Base-by-base conservation (phyloP, 495 filamentous ascomycete species). In the Mytilinidion resinicola region DNA sequence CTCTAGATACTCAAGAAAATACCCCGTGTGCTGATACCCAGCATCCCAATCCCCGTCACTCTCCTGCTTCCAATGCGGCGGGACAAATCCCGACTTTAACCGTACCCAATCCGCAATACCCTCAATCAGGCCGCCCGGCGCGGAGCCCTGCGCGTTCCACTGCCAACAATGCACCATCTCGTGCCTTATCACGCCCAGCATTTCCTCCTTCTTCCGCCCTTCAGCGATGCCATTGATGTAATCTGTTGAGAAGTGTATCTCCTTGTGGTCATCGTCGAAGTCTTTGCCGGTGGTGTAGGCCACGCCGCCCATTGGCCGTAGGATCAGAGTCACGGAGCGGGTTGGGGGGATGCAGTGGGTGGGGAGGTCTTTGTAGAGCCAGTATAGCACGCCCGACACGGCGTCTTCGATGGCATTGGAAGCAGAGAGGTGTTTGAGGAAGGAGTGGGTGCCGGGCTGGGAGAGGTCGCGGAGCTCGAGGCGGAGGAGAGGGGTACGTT, bases 151-250 rank as follows among this genome's bases (percentile, higher is more conserved):
- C 1, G 78, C 86, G 53, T 87, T 83, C 72, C 88, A 89, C 69
- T 98, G 93, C 74, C 87, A 95, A 74, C 91, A 96, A 69, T 98
- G 93, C 10, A 97, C 93, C 60, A 96, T 85, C 73, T 98, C 93
- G 70, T 98, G 93, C 0, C 84, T 82, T 9, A 98, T 65, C 2
- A 98, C 90, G 39, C 93, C 93, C 10, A 78, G 72, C 56, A 97
- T 83, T 73, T 98, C 93, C 35, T 80, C 64, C 9, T 69, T 60
- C 19, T 64, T 59, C 12, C 74, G 69, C 39, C 73, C 66, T 2
- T 71, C 56, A 1, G 70, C 61, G 9, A 70, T 68, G 12, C 71
- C 55, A 36, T 67, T 61, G 64, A 97, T 85, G 73, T 96, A 96
- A 52, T 80, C 73, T 10, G 90, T 81, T 4, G 82, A 87, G 74